Base-by-base conservation (phyloP, 2,329 filamentous ascomycete species). In the Ascochyta viciae-villosae region DNA sequence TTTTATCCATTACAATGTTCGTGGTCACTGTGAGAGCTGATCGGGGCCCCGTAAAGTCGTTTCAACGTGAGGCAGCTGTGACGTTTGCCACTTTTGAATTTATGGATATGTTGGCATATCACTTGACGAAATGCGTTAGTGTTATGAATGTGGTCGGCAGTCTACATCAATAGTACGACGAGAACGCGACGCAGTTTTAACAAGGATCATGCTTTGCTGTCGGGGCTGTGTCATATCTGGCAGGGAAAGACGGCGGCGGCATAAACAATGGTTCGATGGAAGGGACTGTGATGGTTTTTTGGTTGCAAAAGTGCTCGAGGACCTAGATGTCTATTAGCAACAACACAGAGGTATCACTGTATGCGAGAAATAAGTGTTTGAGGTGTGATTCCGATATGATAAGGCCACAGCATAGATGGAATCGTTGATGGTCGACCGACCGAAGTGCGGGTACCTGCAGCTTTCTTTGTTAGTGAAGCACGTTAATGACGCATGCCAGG, bases 371-470 rank as follows among this genome's bases (percentile, higher is more conserved):
- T 3, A 4, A 16, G 16, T n/a, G 33, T 16, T 10, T 16, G 33
- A 35, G 6, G 33, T n/a, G 15, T n/a, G 8, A 8, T 35, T 6
- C n/a, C 24, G 4, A 9, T 39, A 19, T 24, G 19, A 5, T 10
- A 3, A 23, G 37, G 16, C 13, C 16, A 2, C 12, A 13, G 6
- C 22, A 9, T 39, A 9, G 23, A 27, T 15, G 8, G 6, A n/a
- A 27, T 23, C n/a, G 34, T 33, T 26, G 19, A 44, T 27, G 26
- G 12, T 44, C 44, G 31, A 26, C 43, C 39, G 22, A 48, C 39
- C 26, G 26, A 16, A 15, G 44, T 44, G 23, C 52, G 40, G 52
- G 52, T 50, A 55, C 52, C 52, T 50, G 46, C 40, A 55, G 33
- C 26, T 34, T 29, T 39, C 15, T 3, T 40, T 3, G 29, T 37